These are phyloP conservation scores for Pseudogymnoascus sp. DNA, from an alignment of 2,329 filamentous ascomycete genomes.

Conservation along the genomic window DNA sequence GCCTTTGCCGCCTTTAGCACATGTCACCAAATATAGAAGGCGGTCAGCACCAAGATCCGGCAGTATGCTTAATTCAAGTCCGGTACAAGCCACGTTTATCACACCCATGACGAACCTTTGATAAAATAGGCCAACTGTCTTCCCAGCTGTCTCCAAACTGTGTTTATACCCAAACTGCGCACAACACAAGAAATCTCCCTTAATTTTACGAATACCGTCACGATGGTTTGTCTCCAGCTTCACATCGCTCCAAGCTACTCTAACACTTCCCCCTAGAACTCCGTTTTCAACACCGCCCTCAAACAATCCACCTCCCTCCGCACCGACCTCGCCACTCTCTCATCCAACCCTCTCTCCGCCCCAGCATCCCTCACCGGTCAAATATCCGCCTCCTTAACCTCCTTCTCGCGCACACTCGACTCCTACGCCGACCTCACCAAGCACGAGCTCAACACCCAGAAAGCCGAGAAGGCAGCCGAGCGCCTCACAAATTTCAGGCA, in stretches of 20 bases:
- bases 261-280: conserved; percentile 48
- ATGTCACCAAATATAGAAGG: background rate
- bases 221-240: background rate
- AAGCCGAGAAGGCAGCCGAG: conserved; percentile 84
- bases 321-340: conserved; percentile 64
- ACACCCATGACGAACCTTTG: conserved; percentile 4
- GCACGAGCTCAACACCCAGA: conserved; percentile 81
- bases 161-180: background rate
- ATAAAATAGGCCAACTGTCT: background rate
- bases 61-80: conserved; percentile 3
- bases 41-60: background rate
- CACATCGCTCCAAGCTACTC: background rate
- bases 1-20: conserved; percentile 1
- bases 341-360: conserved; percentile 47
- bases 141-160: background rate
- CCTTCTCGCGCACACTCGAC: conserved; percentile 83
- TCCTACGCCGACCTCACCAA: conserved; percentile 82
- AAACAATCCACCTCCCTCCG: conserved; percentile 77
- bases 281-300: conserved; percentile 76
- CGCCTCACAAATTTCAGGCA: conserved; percentile 76
- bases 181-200: background rate
- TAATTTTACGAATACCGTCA: background rate
- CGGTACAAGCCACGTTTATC: conserved; percentile 7
- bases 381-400: conserved; percentile 66
- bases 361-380: conserved; percentile 61